These are phyloP conservation scores for Euphorbia peplus DNA, from an alignment of 345 rosid genomes.

Conservation along the genomic window DNA sequence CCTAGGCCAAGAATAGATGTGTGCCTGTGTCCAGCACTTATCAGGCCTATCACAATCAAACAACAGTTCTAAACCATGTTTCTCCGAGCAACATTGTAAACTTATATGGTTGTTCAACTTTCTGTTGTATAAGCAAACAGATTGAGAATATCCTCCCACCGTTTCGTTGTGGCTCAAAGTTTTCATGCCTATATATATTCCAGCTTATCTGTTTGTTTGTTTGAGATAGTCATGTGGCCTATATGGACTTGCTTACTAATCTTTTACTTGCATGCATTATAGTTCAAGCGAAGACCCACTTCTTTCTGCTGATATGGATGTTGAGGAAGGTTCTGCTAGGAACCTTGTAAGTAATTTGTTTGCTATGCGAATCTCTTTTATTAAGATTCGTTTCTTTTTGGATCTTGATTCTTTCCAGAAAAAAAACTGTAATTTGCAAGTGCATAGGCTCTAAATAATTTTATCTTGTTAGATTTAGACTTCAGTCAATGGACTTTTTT, in stretches of 20 bases:
- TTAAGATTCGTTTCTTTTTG: background rate
- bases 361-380: background rate
- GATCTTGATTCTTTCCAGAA: background rate
- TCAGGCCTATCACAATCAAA: background rate
- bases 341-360: conserved; percentile 39
- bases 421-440: background rate
- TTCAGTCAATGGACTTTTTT: too few species aligned
- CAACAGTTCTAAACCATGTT: background rate
- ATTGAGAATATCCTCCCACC: background rate
- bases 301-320: conserved; percentile 35
- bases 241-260: conserved; percentile 14
- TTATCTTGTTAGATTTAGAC: too few species aligned
- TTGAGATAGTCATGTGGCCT: background rate
- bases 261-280: conserved; percentile 22
- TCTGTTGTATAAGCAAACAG: background rate
- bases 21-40: too few species aligned
- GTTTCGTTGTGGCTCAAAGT: background rate
- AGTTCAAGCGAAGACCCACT: conserved; percentile 69
- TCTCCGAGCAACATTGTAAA: background rate
- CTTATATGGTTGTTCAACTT: background rate
- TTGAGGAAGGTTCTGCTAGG: conserved; percentile 38
- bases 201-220: background rate
- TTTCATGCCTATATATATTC: background rate
- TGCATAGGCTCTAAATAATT: background rate
- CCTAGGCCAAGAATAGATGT: background rate